phyloP scores from a whole-genome alignment of 352 stramenopile species.

The Pythium pectinolyticum region DNA sequence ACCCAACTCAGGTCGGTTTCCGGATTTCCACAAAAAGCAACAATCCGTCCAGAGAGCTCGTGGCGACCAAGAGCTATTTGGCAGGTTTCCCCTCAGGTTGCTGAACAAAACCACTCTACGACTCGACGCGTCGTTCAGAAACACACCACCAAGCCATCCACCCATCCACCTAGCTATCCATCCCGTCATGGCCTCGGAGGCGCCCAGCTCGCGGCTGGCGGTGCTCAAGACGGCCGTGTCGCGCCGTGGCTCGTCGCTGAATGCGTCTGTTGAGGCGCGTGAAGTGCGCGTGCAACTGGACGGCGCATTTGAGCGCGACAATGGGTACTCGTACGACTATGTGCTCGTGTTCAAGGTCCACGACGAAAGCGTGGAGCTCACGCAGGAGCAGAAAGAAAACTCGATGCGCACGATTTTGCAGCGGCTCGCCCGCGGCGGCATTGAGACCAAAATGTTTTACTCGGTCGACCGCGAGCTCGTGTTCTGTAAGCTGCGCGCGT shows the following conservation, averaged over 20 bases:
- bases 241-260: conserved; percentile 62
- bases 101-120: conserved; percentile 2
- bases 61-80: neutral
- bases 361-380: conserved; percentile 58
- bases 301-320: conserved; percentile 55
- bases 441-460: conserved; percentile 88
- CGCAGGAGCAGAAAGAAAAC: conserved; percentile 57
- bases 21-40: conserved; percentile 17
- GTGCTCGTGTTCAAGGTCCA: conserved; percentile 82
- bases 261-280: conserved; percentile 59
- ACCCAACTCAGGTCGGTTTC: conserved; percentile 17
- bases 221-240: conserved; percentile 66
- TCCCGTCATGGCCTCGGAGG: conserved; percentile 11
- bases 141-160: too few species aligned
- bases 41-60: neutral
- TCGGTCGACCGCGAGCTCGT: conserved; percentile 62
- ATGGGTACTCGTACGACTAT: conserved; percentile 83
- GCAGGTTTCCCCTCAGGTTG: too few species aligned
- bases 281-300: conserved; percentile 65
- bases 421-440: conserved; percentile 59
- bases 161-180: too few species aligned
- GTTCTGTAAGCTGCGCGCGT: conserved; percentile 77
- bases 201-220: conserved; percentile 42
- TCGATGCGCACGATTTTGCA: conserved; percentile 75
- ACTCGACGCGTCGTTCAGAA: neutral